Evolutionary conservation across 495 filamentous ascomycete genomes (phyloP).

Genomic region (Terfezia claveryi): DNA sequence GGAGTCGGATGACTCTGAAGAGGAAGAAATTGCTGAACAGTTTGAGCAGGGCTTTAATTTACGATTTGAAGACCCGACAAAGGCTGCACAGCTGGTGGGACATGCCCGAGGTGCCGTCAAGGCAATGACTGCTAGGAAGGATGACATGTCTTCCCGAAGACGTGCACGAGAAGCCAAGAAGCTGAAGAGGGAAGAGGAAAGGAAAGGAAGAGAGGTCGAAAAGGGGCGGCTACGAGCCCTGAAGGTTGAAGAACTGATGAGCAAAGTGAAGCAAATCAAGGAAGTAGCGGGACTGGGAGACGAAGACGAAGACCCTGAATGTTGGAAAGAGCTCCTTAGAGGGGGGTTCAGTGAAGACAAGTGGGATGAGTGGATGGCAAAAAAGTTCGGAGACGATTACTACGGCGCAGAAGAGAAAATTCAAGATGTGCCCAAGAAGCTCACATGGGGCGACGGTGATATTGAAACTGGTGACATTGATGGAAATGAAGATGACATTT

Average conservation of each 20-base stretch:
- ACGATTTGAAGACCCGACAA: conserved; percentile 77
- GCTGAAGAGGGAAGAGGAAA: conserved; percentile 54
- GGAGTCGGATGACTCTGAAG: conserved; percentile 79
- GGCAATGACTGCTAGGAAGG: conserved; percentile 59
- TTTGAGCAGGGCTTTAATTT: conserved; percentile 92
- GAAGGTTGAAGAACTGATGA: conserved; percentile 70
- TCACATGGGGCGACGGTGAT: conserved; percentile 73
- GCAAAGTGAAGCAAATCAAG: conserved; percentile 61
- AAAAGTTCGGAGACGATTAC: conserved; percentile 69
- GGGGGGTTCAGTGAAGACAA: conserved; percentile 63
- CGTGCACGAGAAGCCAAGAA: conserved; percentile 54
- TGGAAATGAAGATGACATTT: conserved; percentile 20
- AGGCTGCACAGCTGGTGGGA: conserved; percentile 63
- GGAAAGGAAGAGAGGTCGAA: conserved; percentile 52
- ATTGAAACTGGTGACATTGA: conserved; percentile 85
- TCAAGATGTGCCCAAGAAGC: conserved; percentile 39
- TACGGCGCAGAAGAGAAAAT: conserved; percentile 48
- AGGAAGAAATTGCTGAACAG: conserved; percentile 56
- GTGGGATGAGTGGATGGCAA: conserved; percentile 77
- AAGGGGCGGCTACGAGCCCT: conserved; percentile 63
- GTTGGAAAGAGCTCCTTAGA: conserved; percentile 65
- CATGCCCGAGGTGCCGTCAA: conserved; percentile 69
- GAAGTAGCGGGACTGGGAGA: conserved; percentile 60
- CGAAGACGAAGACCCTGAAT: conserved; percentile 42
- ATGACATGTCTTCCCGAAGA: conserved; percentile 53